phyloP scores from a whole-genome alignment of 768 basidiomycete species.

The Glaciozyma antarctica region DNA sequence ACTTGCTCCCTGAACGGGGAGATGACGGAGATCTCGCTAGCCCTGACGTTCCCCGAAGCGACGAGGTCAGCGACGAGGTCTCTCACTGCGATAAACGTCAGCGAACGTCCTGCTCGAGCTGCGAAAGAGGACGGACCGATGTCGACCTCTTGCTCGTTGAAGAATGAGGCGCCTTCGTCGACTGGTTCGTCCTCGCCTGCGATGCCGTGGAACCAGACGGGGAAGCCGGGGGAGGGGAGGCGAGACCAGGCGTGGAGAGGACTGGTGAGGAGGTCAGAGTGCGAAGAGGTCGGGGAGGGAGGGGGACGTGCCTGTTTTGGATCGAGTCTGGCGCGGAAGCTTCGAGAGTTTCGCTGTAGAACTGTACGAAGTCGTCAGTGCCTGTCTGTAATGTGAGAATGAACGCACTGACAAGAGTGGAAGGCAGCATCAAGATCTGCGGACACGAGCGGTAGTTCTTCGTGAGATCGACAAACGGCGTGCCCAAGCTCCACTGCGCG shows the following conservation, averaged over 20 bases:
- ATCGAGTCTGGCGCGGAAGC: constrained; percentile 33
- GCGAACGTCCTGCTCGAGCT: too few relatives aligned
- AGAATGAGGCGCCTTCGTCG: constrained; percentile 40
- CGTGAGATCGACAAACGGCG: constrained; percentile 30
- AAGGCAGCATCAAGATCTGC: constrained; percentile 39
- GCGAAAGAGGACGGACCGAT: constrained; percentile 23
- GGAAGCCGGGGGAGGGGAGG: constrained; percentile 35
- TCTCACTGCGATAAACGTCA: too few relatives aligned
- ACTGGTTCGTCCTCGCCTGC: constrained; percentile 37
- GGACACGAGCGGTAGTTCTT: constrained; percentile 40
- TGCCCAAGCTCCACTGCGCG: constrained; percentile 3
- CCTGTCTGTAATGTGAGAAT: not conserved
- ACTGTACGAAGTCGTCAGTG: constrained; percentile 24
- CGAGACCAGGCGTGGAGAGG: constrained; percentile 29
- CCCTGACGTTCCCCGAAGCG: constrained; percentile 30
- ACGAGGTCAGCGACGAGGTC: not conserved
- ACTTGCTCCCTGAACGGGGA: constrained; percentile 42
- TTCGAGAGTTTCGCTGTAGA: constrained; percentile 39
- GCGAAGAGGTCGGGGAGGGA: not conserved
- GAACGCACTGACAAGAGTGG: constrained; percentile 21
- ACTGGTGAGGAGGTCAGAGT: not conserved
- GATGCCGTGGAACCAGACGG: constrained; percentile 37
- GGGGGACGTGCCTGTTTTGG: constrained; percentile 1
- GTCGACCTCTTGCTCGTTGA: constrained; percentile 36
- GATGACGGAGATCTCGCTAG: constrained; percentile 39